Conservation (phyloP, 2,329 filamentous ascomycete species). For the Arthrobotrys sphaeroides region DNA sequence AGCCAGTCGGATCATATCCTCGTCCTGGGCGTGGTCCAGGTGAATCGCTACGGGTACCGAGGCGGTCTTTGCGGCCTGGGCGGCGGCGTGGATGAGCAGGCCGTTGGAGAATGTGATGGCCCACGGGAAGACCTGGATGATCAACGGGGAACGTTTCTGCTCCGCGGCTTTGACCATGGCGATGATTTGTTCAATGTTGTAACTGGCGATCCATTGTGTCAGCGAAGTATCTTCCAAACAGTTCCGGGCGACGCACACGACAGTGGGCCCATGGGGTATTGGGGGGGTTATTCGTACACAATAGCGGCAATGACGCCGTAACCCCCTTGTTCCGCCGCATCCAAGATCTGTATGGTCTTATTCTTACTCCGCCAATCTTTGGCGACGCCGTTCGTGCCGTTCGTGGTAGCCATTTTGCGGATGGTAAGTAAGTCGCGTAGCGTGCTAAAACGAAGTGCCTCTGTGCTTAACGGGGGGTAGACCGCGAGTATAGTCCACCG, state of each 20-base stretch:
- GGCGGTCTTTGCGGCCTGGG: slow-evolving; percentile 68
- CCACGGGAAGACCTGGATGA: slow-evolving; percentile 80
- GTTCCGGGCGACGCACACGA: no score
- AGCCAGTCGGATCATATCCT: slow-evolving; percentile 70
- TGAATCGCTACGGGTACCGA: slow-evolving; percentile 71
- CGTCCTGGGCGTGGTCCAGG: slow-evolving; percentile 73
- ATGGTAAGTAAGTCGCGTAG: no score
- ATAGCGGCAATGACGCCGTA: slow-evolving; percentile 69
- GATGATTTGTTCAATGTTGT: slow-evolving; percentile 77
- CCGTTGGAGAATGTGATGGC: slow-evolving; percentile 73
- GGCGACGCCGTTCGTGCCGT: slow-evolving; percentile 15
- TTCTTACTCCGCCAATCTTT: slow-evolving; percentile 61
- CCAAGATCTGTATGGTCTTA: slow-evolving; percentile 68
- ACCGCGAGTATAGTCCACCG: no score
- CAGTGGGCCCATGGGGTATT: not conserved
- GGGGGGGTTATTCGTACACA: slow-evolving; percentile 63
- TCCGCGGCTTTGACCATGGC: slow-evolving; percentile 76
- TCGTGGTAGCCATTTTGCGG: slow-evolving; percentile 22
- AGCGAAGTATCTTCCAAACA: not conserved
- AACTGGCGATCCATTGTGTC: slow-evolving; percentile 60
- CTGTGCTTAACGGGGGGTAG: no score
- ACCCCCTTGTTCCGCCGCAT: slow-evolving; percentile 67
- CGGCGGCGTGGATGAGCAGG: slow-evolving; percentile 68
- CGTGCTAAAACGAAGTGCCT: no score
- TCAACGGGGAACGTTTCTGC: slow-evolving; percentile 72